Evolutionary conservation across 768 basidiomycete species (phyloP).

Genomic region (Xanthoconium stramineum): DNA sequence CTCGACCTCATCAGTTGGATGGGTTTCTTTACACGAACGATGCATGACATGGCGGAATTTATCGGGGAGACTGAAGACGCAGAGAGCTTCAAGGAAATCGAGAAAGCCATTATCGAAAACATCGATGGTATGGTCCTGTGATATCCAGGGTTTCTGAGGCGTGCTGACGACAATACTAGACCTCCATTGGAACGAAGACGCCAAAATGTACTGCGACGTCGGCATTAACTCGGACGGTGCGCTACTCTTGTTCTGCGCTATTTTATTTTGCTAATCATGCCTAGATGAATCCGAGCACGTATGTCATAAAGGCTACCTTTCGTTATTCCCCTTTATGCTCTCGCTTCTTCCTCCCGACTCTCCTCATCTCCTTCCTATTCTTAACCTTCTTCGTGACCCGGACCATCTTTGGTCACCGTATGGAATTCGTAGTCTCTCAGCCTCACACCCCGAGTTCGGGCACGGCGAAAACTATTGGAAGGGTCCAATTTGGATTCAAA

Average conservation of each 20-base stretch:
- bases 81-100: conserved; percentile 70
- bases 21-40: conserved; percentile 92
- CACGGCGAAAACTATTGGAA: conserved; percentile 97
- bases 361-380: conserved; percentile 73
- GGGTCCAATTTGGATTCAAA: conserved; percentile 95
- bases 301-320: conserved; percentile 91
- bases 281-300: conserved; percentile 89
- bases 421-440: conserved; percentile 85
- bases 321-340: conserved; percentile 89
- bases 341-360: conserved; percentile 75
- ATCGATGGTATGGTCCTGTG: conserved; percentile 75
- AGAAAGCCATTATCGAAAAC: conserved; percentile 77
- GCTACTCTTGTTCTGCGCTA: conserved; percentile 6
- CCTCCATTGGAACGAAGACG: conserved; percentile 88
- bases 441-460: conserved; percentile 87
- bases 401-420: conserved; percentile 89
- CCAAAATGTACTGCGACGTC: conserved; percentile 92
- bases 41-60: conserved; percentile 86
- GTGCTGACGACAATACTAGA: conserved; percentile 43
- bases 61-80: conserved; percentile 84
- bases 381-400: conserved; percentile 78
- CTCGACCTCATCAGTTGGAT: conserved; percentile 95
- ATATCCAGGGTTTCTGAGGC: background rate
- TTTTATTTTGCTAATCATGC: background rate
- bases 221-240: conserved; percentile 81